Conservation (phyloP, 2,329 filamentous ascomycete species). For the Annulohypoxylon truncatum region DNA sequence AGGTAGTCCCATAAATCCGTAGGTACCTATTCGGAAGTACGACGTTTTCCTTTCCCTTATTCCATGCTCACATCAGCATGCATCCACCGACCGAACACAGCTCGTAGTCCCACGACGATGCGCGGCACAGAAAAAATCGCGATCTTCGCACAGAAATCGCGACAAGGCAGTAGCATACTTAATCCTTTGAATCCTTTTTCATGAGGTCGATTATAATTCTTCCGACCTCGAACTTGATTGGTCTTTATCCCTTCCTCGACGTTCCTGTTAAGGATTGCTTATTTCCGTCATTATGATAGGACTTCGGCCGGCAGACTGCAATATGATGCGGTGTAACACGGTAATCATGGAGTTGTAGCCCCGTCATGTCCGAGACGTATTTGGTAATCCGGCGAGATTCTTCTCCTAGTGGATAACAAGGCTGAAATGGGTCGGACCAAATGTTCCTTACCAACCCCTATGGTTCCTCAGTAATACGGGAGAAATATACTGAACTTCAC, state of each 20-base stretch:
- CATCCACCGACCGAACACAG: slow-evolving; percentile 4
- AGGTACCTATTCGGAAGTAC: slow-evolving; percentile 2
- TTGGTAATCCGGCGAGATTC: neutral
- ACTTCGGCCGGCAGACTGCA: neutral
- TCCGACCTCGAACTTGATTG: neutral
- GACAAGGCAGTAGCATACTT: neutral
- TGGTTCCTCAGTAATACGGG: neutral
- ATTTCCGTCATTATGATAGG: neutral
- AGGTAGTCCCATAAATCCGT: slow-evolving; percentile 1
- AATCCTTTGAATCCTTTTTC: slow-evolving; percentile 5
- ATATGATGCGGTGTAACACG: slow-evolving; percentile 2
- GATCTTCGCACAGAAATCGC: neutral
- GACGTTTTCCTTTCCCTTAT: neutral
- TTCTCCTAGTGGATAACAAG: neutral
- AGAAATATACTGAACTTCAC: neutral
- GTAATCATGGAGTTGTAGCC: neutral
- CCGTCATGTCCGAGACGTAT: neutral
- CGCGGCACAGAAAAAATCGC: neutral
- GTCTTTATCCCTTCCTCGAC: neutral
- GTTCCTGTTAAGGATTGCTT: neutral
- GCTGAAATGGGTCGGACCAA: neutral
- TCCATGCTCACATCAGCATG: slow-evolving; percentile 15
- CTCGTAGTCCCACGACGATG: neutral
- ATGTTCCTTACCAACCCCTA: neutral
- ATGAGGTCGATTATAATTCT: neutral